Percentiles rank a stretch among this genome's conserved stretches.
These are phyloP conservation scores for Penicillium flavigenum DNA, from an alignment of 495 filamentous ascomycete species.

Conservation along the genomic window DNA sequence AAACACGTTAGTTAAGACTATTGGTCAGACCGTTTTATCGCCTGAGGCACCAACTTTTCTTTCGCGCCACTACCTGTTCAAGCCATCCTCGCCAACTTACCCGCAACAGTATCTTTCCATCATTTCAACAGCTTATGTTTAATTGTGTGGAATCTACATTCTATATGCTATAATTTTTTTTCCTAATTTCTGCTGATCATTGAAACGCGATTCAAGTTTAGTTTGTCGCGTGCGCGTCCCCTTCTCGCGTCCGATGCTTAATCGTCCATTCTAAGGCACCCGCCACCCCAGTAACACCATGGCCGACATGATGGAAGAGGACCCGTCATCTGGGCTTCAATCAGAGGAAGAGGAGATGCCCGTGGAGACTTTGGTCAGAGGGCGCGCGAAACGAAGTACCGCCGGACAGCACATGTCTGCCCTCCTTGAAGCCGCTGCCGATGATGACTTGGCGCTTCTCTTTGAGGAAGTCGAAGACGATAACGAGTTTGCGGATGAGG, in stretches of 20 bases:
- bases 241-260: conserved; percentile 15
- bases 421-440: conserved; percentile 73
- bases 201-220: not conserved
- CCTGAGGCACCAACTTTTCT: conserved; percentile 7
- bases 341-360: conserved; percentile 39
- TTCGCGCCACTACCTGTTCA: conserved; percentile 9
- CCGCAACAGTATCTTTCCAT: conserved; percentile 1
- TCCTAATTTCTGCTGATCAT: not conserved
- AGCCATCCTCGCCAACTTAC: conserved; percentile 5
- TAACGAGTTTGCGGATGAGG: conserved; percentile 69
- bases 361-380: conserved; percentile 73
- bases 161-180: not conserved
- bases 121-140: not conserved
- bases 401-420: conserved; percentile 82
- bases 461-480: conserved; percentile 88
- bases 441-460: conserved; percentile 75
- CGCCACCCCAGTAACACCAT: conserved; percentile 11
- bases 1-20: conserved; percentile 4
- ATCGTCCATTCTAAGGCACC: conserved; percentile 3
- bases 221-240: conserved; percentile 1
- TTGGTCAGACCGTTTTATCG: not conserved
- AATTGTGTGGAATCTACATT: not conserved
- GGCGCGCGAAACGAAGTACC: conserved; percentile 76
- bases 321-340: conserved; percentile 30
- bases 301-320: conserved; percentile 33